phyloP scores from a whole-genome alignment of 2,329 filamentous ascomycete genomes.

The Trichoderma sp. region DNA sequence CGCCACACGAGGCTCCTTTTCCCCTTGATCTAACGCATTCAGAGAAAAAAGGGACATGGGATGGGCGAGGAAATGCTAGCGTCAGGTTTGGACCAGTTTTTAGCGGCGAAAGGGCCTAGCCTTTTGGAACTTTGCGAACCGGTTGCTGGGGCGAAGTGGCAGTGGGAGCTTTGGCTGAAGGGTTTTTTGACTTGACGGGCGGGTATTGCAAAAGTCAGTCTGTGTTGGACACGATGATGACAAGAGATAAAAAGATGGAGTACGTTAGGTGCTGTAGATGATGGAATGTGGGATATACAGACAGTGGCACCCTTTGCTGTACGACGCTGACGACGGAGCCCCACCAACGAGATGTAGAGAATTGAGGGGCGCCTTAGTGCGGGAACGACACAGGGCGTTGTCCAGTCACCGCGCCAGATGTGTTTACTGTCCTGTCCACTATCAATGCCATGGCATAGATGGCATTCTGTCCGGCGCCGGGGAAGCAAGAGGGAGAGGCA shows the following conservation, averaged over 20 bases:
- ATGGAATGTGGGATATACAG: not conserved
- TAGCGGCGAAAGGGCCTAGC: not conserved
- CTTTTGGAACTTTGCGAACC: not conserved
- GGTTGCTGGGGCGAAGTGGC: not conserved
- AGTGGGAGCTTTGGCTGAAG: not conserved
- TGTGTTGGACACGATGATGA: not conserved
- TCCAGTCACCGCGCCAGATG: not conserved
- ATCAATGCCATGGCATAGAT: not conserved
- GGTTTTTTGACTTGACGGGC: not conserved
- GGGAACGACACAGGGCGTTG: not conserved
- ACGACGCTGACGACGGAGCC: not conserved
- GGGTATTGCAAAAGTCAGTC: not conserved
- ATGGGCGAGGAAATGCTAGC: constrained; percentile 1
- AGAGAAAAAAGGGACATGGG: not conserved
- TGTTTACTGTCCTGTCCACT: not conserved
- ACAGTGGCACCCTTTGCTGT: not conserved
- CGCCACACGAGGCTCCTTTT: constrained; percentile 22
- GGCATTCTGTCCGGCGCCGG: not conserved
- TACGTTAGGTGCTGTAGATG: not conserved
- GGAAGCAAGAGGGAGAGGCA: not conserved
- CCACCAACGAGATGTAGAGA: not conserved
- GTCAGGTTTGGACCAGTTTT: not conserved
- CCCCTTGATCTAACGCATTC: constrained; percentile 16
- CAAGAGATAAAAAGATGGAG: not conserved
- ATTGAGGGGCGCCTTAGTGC: not conserved